A percentile compares a stretch with the other conserved stretches of the same genome.
Conservation (phyloP, 805 yeast species). For the Komagataella mondaviorum region DNA sequence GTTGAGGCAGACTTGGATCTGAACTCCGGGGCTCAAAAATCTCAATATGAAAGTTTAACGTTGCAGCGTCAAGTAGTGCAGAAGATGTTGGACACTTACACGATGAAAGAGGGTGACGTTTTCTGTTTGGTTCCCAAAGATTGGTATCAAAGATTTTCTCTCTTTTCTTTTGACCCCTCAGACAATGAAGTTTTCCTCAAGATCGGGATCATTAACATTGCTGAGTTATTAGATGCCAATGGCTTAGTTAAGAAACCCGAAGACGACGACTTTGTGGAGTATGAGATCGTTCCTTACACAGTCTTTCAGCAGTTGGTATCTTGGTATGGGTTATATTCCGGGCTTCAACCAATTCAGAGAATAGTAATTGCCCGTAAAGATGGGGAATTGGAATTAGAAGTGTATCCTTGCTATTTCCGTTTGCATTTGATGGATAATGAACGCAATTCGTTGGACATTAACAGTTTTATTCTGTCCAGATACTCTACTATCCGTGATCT, state of each 20-base stretch:
- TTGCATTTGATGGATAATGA: background rate
- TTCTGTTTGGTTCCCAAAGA: constrained; percentile 33
- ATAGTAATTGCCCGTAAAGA: constrained; percentile 12
- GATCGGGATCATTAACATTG: constrained; percentile 35
- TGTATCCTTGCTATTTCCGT: constrained; percentile 7
- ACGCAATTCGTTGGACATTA: background rate
- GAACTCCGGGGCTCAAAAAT: background rate
- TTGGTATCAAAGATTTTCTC: constrained; percentile 28
- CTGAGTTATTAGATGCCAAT: constrained; percentile 25
- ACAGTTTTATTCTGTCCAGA: background rate
- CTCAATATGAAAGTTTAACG: background rate
- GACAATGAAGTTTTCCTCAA: constrained; percentile 13
- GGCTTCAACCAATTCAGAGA: constrained; percentile 23
- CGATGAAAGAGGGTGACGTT: constrained; percentile 28
- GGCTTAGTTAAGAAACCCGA: constrained; percentile 18
- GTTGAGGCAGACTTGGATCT: background rate
- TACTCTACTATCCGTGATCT: background rate
- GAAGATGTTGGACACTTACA: background rate
- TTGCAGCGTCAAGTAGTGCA: background rate
- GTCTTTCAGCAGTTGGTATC: constrained; percentile 29
- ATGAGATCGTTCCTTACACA: background rate
- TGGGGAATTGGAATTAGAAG: constrained; percentile 11
- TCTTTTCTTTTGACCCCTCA: constrained; percentile 14
- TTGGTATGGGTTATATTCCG: constrained; percentile 41
- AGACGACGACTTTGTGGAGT: background rate